Base-by-base conservation (phyloP, 2,329 filamentous ascomycete species). In the Venturia effusa region DNA sequence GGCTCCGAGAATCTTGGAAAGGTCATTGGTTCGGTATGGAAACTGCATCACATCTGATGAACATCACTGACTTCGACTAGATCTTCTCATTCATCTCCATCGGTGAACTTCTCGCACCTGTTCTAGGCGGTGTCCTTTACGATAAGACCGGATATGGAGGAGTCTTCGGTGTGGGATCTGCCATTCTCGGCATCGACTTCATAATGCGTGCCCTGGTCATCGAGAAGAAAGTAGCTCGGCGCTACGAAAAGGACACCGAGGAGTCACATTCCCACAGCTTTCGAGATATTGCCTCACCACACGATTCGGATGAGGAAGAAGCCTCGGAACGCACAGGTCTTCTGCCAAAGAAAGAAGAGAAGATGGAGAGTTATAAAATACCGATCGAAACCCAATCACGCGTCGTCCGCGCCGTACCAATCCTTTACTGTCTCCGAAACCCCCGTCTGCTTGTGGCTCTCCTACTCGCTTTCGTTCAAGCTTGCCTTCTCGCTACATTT, bases 71-170 rank as follows among this genome's bases (percentile, higher is more conserved):
- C 10, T 34, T 32, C 19, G 48, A 2, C 27, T 34, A 32, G 73
- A 81, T 85, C 6, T 85, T 84, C 70, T 82, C 81, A 64, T 81
- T 86, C 66, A 81, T 85, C 61, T 81, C 81, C 0, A 76, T 84
- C 0, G 84, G 84, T 0, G 79, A 80, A 54, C 73, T 88, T 4
- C 73, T 82, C 19, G 79, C 83, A 0, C 85, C 85, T 0, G 75
- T 84, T 0, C 71, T 86, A 0, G 85, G 85, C 3, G 86, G 86
- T 0, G 69, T 85, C 0, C 71, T 88, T 0, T 88, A 87, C 69
- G 77, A 82, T 34, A 81, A 81, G 68, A 78, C 80, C 0, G 85
- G 85, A 2, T 83, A 83, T 68, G 70, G 72, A 13, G 84, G 83
- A 0, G 84, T 88, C 0, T 87, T 87, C 69, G 80, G 79, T 0